Conservation (phyloP, 2,329 filamentous ascomycete genomes). For the Colletotrichum acutatum region DNA sequence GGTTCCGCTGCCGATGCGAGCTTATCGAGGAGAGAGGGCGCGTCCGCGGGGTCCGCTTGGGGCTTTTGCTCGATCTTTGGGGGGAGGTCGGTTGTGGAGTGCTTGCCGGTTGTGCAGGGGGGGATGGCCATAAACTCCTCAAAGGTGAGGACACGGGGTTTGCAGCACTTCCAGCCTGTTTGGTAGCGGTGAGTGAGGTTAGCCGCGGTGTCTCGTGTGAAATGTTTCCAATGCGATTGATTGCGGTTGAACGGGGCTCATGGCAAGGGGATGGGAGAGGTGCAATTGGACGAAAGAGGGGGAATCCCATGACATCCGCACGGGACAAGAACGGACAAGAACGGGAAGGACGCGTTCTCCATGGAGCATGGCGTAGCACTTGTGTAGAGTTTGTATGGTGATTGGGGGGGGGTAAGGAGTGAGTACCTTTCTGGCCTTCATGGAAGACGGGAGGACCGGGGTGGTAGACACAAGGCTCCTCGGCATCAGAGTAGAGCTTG, state of each 20-base stretch:
- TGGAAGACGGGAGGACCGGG: conserved; percentile 95
- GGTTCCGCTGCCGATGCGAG: conserved; percentile 55
- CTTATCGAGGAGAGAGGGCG: conserved; percentile 54
- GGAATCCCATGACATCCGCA: not conserved
- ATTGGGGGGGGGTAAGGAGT: not conserved
- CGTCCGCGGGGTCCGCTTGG: conserved; percentile 46
- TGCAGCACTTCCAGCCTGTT: conserved; percentile 98
- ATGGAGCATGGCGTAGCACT: conserved; percentile 11
- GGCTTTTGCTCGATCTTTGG: conserved; percentile 70
- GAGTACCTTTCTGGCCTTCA: conserved; percentile 94
- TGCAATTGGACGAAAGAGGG: not conserved
- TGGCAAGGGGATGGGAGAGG: conserved; percentile 10
- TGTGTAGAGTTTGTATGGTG: conserved; percentile 17
- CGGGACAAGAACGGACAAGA: conserved; percentile 27
- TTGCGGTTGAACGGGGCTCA: not conserved
- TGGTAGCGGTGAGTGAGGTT: conserved; percentile 17
- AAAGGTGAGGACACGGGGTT: conserved; percentile 94
- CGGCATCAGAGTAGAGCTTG: conserved; percentile 83
- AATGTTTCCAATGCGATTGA: not conserved
- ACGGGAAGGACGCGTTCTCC: conserved; percentile 28
- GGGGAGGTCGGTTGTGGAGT: conserved; percentile 84
- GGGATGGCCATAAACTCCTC: conserved; percentile 96
- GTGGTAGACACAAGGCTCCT: conserved; percentile 91
- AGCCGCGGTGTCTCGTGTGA: conserved; percentile 29
- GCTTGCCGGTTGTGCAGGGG: conserved; percentile 92